Base-by-base conservation (phyloP, 371 early-diverging fungal species). In the Nematocida sp. region DNA sequence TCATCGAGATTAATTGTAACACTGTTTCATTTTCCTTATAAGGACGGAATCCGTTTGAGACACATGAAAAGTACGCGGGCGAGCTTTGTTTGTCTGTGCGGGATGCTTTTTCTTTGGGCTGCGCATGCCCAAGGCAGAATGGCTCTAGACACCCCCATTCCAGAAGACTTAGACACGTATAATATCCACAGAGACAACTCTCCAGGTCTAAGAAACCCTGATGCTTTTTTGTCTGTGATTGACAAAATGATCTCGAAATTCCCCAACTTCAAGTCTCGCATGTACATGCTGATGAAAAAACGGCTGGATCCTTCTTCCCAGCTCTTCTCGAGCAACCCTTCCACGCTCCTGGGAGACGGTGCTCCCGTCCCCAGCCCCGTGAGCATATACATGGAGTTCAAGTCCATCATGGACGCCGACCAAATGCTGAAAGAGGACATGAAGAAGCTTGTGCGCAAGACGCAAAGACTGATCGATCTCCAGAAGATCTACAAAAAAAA, bases 1-100 rank as follows among this genome's bases (percentile, higher is more conserved):
- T 67, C 19, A 63, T n/a, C 29, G 31, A 8, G 15, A n/a, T 52
- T 31, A 8, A 38, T 45, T n/a, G 4, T 25, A 17, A 67, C 67
- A 67, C n/a, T 17, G 67, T 67, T 67, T 67, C 56, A 67, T 25
- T 5, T 41, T 13, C 23, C 53, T 37, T 66, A 66, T 66, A 66
- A 66, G 66, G 66, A 37, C 17, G n/a, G 43, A 15, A 15, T 17
- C 7, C 29, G n/a, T 5, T 64, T 7, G 21, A 7, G 43, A 67
- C 34, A 67, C 37, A 21, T 56, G 32, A 41, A 54, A n/a, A n/a
- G n/a, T n/a, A n/a, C n/a, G n/a, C n/a, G n/a, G n/a, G n/a, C n/a
- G n/a, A n/a, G n/a, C n/a, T n/a, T n/a, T n/a, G n/a, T n/a, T n/a
- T n/a, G n/a, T n/a, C n/a, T n/a, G n/a, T n/a, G n/a, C n/a, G n/a